Conservation (phyloP, 257 asterid species). For the Avicennia marina region DNA sequence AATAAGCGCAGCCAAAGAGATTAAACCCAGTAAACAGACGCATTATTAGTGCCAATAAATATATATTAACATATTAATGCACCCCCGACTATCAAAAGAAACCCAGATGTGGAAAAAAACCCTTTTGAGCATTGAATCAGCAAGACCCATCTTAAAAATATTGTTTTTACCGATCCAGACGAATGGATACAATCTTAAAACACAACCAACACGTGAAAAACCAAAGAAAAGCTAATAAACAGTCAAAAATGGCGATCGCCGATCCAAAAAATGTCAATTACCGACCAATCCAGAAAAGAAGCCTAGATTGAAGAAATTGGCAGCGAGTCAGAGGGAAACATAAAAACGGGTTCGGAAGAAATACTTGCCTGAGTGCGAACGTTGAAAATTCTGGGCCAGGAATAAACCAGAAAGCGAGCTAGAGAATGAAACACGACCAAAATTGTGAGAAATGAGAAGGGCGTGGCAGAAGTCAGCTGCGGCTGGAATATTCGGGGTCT, state of each 20-base stretch:
- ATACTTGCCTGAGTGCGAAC: conserved; percentile 11
- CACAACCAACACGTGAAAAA: not conserved
- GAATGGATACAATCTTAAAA: conserved; percentile 3
- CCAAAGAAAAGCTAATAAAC: too few relatives aligned
- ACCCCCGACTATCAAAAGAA: not conserved
- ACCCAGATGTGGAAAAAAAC: not conserved
- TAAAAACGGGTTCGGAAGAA: not conserved
- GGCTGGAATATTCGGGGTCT: conserved; percentile 1
- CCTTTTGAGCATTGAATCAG: not conserved
- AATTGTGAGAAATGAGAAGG: not conserved
- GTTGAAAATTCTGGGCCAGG: not conserved
- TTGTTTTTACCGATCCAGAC: too few relatives aligned
- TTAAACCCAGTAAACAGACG: too few relatives aligned
- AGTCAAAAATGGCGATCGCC: not conserved
- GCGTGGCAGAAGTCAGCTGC: not conserved
- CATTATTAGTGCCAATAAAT: too few relatives aligned
- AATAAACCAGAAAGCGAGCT: not conserved
- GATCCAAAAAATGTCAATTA: not conserved
- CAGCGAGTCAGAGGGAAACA: not conserved
- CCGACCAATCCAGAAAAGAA: not conserved
- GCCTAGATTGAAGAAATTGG: not conserved
- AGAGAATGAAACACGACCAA: not conserved
- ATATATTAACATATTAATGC: not conserved
- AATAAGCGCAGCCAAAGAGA: too few relatives aligned
- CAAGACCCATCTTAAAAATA: not conserved